Percentiles rank a stretch among this genome's conserved stretches.
Conservation (phyloP, 768 basidiomycete genomes). For the Mycena amicta region DNA sequence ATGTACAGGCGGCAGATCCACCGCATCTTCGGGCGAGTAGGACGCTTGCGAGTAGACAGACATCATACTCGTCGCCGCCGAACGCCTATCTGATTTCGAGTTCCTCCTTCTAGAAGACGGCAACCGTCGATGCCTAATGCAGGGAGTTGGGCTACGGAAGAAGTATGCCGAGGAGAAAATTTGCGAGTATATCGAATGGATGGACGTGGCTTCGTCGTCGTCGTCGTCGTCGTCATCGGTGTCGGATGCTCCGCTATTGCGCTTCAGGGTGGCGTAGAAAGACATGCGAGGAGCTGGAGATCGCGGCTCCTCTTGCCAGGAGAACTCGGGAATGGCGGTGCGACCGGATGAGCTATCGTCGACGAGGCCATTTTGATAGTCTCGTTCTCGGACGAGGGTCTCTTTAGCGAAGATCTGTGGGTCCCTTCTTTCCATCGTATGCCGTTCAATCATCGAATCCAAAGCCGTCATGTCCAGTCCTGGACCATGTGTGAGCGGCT, state of each 20-base stretch:
- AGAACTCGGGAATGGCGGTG: slow-evolving; percentile 9
- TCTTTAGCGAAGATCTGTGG: background rate
- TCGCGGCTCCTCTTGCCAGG: slow-evolving; percentile 17
- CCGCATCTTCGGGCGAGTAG: slow-evolving; percentile 7
- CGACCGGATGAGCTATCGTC: background rate
- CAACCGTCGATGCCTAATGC: background rate
- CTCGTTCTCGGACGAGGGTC: background rate
- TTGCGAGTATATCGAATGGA: slow-evolving; percentile 20
- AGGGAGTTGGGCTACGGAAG: slow-evolving; percentile 9
- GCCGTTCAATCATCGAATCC: background rate
- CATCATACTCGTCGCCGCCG: slow-evolving; percentile 12
- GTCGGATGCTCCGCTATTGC: background rate
- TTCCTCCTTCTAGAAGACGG: slow-evolving; percentile 1
- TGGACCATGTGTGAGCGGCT: slow-evolving; percentile 8
- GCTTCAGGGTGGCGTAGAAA: slow-evolving; percentile 1
- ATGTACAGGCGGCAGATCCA: slow-evolving; percentile 9
- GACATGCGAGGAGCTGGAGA: slow-evolving; percentile 16
- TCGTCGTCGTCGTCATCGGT: slow-evolving; percentile 11
- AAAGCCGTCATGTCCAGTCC: slow-evolving; percentile 5
- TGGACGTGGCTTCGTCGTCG: slow-evolving; percentile 7
- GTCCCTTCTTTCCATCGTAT: background rate
- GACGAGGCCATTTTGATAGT: background rate
- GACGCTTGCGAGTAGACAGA: slow-evolving; percentile 22
- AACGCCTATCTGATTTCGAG: slow-evolving; percentile 2
- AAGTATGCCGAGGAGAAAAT: slow-evolving; percentile 16